Conservation (phyloP, 192 early-diverging fungal genomes). For the Coemansia sp. region DNA sequence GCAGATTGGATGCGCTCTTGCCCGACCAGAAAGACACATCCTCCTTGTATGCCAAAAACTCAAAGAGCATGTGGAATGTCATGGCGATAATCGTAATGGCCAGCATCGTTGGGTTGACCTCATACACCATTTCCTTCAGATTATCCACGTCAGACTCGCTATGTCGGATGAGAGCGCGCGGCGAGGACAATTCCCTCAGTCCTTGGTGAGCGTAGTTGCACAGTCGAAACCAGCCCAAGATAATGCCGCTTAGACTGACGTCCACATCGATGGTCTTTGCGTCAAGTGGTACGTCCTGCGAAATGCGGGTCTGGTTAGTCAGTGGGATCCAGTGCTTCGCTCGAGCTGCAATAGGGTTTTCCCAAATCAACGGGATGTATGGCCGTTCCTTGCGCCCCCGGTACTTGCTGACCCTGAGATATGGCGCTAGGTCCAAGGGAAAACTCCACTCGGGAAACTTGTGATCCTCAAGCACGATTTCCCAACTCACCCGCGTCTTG, state of each 20-base stretch:
- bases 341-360: slow-evolving; percentile 49
- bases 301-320: slow-evolving; percentile 30
- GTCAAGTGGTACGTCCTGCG: slow-evolving; percentile 21
- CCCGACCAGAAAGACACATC: slow-evolving; percentile 59
- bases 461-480: slow-evolving; percentile 53
- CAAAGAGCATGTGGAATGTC: slow-evolving; percentile 58
- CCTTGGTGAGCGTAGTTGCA: slow-evolving; percentile 45
- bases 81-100: slow-evolving; percentile 56
- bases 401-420: slow-evolving; percentile 18
- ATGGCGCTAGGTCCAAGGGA: slow-evolving; percentile 42
- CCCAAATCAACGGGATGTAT: slow-evolving; percentile 55
- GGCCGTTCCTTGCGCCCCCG: slow-evolving; percentile 4
- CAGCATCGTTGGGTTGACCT: slow-evolving; percentile 60
- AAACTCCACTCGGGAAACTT: slow-evolving; percentile 41
- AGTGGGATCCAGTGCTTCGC: slow-evolving; percentile 48
- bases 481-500: slow-evolving; percentile 47
- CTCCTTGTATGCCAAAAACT: slow-evolving; percentile 61
- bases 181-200: slow-evolving; percentile 33
- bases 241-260: slow-evolving; percentile 30
- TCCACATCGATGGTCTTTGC: slow-evolving; percentile 24
- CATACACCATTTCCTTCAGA: slow-evolving; percentile 59
- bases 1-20: slow-evolving; percentile 27
- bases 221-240: slow-evolving; percentile 58
- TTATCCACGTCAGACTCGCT: slow-evolving; percentile 56
- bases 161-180: slow-evolving; percentile 37